A percentile compares a stretch with the other conserved stretches of the same genome.
These are phyloP conservation scores for Puccinellia tenuiflora DNA, from an alignment of 176 grass and related monocot species.

Conservation along the genomic window DNA sequence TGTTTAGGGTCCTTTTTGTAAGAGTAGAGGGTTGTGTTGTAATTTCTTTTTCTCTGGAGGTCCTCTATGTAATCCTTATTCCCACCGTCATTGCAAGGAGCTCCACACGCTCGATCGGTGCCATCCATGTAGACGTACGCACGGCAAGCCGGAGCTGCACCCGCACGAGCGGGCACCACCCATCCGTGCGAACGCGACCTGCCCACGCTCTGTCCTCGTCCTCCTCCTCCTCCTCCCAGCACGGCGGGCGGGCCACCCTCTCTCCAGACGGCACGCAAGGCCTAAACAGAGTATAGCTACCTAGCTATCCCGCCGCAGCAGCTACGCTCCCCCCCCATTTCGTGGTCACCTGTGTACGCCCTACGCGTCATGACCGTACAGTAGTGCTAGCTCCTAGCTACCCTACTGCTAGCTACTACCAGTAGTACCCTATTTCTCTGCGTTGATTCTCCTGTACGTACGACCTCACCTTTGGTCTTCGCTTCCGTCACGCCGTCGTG, in stretches of 20 bases:
- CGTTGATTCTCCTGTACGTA: not conserved
- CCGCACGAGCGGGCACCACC: not conserved
- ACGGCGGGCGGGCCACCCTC: not conserved
- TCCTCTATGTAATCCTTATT: too few species aligned
- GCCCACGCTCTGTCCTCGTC: not conserved
- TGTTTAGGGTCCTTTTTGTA: too few species aligned
- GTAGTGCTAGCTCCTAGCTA: not conserved
- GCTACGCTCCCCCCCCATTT: not conserved
- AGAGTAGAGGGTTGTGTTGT: too few species aligned
- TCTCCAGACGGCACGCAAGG: not conserved
- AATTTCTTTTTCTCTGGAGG: too few species aligned
- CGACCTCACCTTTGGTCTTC: not conserved
- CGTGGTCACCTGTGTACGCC: not conserved
- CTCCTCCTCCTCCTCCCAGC: not conserved
- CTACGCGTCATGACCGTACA: not conserved
- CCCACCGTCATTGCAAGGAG: too few species aligned
- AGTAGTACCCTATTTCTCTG: not conserved
- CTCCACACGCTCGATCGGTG: too few species aligned
- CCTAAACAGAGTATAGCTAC: not conserved
- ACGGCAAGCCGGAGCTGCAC: not conserved
- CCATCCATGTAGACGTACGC: not conserved
- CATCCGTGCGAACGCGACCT: not conserved
- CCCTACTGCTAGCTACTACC: too few species aligned
- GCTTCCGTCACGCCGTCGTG: slow-evolving; percentile 8
- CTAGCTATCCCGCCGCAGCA: not conserved